A percentile compares a stretch with the other conserved stretches of the same genome.
phyloP scores from a whole-genome alignment of 805 yeast genomes.

The Groenewaldozyma salmanticensis region DNA sequence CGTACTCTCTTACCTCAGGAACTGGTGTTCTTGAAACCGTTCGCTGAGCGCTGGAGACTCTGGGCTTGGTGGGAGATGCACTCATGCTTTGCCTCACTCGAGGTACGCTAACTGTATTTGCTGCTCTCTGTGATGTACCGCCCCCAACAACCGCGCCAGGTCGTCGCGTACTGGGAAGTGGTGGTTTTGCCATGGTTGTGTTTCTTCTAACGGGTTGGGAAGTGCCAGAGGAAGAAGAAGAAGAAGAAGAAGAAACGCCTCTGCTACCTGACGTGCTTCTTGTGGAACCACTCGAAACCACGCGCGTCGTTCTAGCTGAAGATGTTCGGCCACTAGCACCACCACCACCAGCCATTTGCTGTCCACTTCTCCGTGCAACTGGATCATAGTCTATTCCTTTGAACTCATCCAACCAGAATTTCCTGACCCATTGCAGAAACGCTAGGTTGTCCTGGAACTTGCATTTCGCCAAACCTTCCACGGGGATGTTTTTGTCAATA shows the following conservation, averaged over 20 bases:
- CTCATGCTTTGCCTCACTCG: background rate
- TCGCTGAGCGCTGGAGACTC: too few species aligned
- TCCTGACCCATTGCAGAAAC: constrained; percentile 85
- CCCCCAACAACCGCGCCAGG: too few species aligned
- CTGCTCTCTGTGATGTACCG: background rate
- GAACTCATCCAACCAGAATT: constrained; percentile 68
- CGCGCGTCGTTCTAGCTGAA: constrained; percentile 1
- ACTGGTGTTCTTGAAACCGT: too few species aligned
- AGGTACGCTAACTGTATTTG: background rate
- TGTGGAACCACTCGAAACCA: constrained; percentile 1
- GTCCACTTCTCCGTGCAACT: constrained; percentile 40
- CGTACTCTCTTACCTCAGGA: background rate
- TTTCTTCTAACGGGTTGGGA: too few species aligned
- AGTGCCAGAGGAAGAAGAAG: constrained; percentile 2
- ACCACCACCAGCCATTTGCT: constrained; percentile 1
- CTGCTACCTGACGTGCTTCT: background rate
- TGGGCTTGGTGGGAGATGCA: background rate
- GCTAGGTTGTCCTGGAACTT: constrained; percentile 90
- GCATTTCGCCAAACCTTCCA: constrained; percentile 75
- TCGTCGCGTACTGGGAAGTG: too few species aligned
- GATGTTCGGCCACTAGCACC: background rate
- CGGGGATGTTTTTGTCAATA: constrained; percentile 67
- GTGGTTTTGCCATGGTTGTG: too few species aligned
- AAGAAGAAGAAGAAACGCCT: background rate
- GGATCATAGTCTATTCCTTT: constrained; percentile 69